A percentile compares a stretch with the other conserved stretches of the same genome.
Conservation (phyloP, 2,329 filamentous ascomycete species). For the Epichloe scottii region DNA sequence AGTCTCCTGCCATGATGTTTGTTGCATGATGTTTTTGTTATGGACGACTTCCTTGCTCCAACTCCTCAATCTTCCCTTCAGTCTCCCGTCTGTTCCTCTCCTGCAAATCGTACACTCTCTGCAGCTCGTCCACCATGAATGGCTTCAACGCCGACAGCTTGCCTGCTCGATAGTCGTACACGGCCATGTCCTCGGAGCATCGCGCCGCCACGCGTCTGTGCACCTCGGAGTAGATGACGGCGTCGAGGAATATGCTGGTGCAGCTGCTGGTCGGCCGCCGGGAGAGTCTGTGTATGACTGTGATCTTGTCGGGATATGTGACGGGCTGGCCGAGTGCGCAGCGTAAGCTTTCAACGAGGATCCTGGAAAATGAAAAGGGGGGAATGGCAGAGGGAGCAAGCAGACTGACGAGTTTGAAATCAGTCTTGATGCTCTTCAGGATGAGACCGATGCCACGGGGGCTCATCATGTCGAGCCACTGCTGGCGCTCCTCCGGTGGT, state of each 20-base stretch:
- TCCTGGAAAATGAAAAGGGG: too few relatives aligned
- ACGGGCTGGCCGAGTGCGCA: slow-evolving; percentile 46
- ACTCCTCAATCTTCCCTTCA: slow-evolving; percentile 9
- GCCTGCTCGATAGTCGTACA: slow-evolving; percentile 20
- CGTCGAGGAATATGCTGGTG: slow-evolving; percentile 44
- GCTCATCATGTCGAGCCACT: slow-evolving; percentile 60
- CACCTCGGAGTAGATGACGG: slow-evolving; percentile 60
- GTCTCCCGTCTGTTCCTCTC: slow-evolving; percentile 10
- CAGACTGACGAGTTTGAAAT: slow-evolving; percentile 72
- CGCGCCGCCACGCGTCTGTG: slow-evolving; percentile 61
- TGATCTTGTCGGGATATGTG: slow-evolving; percentile 70
- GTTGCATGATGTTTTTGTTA: too few relatives aligned
- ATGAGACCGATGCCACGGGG: slow-evolving; percentile 60
- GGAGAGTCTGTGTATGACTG: slow-evolving; percentile 68
- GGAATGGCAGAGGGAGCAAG: background rate
- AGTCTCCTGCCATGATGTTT: too few relatives aligned
- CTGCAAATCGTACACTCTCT: slow-evolving; percentile 23
- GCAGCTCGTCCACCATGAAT: slow-evolving; percentile 28
- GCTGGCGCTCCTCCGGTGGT: slow-evolving; percentile 45
- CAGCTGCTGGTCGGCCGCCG: slow-evolving; percentile 30
- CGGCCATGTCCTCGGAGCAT: slow-evolving; percentile 44
- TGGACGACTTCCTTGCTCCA: background rate
- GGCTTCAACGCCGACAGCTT: slow-evolving; percentile 25
- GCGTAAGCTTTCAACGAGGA: too few relatives aligned
- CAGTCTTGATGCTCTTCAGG: slow-evolving; percentile 63